Evolutionary conservation across 208 protist species (phyloP).

Genomic region (Crithidia brevicula): DNA sequence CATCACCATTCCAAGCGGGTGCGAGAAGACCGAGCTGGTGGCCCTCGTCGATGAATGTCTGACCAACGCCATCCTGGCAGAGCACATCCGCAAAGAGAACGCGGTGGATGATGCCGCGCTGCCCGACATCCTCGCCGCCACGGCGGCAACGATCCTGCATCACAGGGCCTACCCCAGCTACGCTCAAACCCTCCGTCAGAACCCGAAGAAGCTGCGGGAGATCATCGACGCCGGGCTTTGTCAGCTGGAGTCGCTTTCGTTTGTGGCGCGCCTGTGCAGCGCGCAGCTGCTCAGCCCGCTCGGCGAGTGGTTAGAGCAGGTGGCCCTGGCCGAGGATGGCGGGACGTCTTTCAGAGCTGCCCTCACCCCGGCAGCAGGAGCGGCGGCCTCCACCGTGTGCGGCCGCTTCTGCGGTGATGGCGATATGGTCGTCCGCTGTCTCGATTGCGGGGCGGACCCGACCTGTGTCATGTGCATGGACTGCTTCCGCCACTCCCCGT

Average conservation of each 20-base stretch:
- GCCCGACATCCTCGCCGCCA: slow-evolving; percentile 21
- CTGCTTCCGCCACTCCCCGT: slow-evolving; percentile 90
- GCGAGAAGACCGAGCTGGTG: slow-evolving; percentile 36
- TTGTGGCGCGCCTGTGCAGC: slow-evolving; percentile 17
- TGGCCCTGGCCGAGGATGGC: slow-evolving; percentile 19
- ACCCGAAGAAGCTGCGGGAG: slow-evolving; percentile 40
- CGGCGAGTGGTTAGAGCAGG: slow-evolving; percentile 43
- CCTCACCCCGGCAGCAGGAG: slow-evolving; percentile 15
- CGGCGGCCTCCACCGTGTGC: slow-evolving; percentile 47
- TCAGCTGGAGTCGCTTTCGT: slow-evolving; percentile 24
- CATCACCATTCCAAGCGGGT: slow-evolving; percentile 31
- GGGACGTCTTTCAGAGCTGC: slow-evolving; percentile 11
- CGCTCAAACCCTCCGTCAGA: slow-evolving; percentile 34
- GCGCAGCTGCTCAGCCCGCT: slow-evolving; percentile 36
- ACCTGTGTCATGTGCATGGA: slow-evolving; percentile 92
- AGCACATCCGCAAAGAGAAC: slow-evolving; percentile 21
- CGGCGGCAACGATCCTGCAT: slow-evolving; percentile 27
- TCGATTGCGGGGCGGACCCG: slow-evolving; percentile 83
- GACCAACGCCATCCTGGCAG: slow-evolving; percentile 19
- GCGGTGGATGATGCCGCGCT: slow-evolving; percentile 13
- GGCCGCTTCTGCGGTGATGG: slow-evolving; percentile 47
- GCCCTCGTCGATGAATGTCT: slow-evolving; percentile 39
- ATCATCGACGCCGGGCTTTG: slow-evolving; percentile 50
- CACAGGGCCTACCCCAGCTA: slow-evolving; percentile 33
- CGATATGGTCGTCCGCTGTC: slow-evolving; percentile 86